Conservation (phyloP, 177 flowering plant genomes). For the Vitis hybrid region DNA sequence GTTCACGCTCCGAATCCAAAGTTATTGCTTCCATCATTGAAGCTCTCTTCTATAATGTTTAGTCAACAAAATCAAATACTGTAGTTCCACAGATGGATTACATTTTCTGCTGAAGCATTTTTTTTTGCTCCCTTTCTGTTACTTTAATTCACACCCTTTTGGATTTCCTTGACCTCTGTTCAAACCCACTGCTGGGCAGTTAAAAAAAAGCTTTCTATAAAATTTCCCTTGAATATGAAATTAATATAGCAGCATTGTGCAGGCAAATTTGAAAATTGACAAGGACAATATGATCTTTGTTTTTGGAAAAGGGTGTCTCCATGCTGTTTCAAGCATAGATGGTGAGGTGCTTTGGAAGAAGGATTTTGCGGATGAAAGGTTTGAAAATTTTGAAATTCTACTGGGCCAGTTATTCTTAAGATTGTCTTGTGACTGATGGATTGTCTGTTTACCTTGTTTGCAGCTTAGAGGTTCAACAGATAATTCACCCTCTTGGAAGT, state of each 20-base stretch:
- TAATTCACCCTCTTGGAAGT: conserved; percentile 58
- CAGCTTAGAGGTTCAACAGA: conserved; percentile 70
- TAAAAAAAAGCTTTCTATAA: background rate
- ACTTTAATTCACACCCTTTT: background rate
- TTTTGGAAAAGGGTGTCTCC: conserved; percentile 66
- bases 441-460: conserved; percentile 21
- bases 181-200: background rate
- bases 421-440: conserved; percentile 8
- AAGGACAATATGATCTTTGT: conserved; percentile 66
- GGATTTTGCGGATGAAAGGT: conserved; percentile 74
- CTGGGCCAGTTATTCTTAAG: background rate
- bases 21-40: background rate
- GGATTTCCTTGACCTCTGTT: background rate
- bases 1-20: background rate
- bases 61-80: too few species aligned
- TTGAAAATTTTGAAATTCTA: conserved; percentile 11
- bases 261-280: conserved; percentile 62
- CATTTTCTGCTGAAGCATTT: background rate
- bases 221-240: background rate
- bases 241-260: conserved; percentile 18
- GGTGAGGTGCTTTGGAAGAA: conserved; percentile 83
- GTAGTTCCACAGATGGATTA: too few species aligned
- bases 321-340: conserved; percentile 86
- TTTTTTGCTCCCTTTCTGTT: background rate
- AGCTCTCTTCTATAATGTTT: background rate